phyloP scores from a whole-genome alignment of 805 yeast genomes.

The Candida lessepsii region DNA sequence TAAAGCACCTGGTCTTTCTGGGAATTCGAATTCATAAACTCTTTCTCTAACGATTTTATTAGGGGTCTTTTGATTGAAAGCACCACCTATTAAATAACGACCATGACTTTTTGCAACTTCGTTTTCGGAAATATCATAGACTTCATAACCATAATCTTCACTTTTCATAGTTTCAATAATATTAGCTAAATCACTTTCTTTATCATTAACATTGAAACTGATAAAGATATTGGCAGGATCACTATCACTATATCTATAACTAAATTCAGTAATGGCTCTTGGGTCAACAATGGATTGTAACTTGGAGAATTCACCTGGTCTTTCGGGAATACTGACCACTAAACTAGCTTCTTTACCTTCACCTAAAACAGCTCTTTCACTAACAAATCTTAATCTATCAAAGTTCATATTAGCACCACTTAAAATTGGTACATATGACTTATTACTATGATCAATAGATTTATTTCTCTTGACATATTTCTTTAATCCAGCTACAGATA shows the following conservation, averaged over 20 bases:
- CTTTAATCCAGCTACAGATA: conserved; percentile 92
- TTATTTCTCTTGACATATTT: conserved; percentile 70
- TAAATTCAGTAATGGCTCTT: conserved; percentile 89
- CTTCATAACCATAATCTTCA: conserved; percentile 61
- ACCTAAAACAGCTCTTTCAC: conserved; percentile 97
- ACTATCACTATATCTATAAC: conserved; percentile 68
- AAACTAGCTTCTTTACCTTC: conserved; percentile 96
- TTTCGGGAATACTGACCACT: conserved; percentile 86
- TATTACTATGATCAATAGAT: conserved; percentile 64
- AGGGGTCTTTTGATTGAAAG: conserved; percentile 30
- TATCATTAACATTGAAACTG: conserved; percentile 80
- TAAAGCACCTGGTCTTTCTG: conserved; percentile 96
- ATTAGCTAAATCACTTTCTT: conserved; percentile 66
- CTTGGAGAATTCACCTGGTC: conserved; percentile 83
- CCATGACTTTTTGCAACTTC: conserved; percentile 97
- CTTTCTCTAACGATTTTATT: conserved; percentile 67
- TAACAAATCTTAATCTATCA: conserved; percentile 90
- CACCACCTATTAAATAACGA: conserved; percentile 92
- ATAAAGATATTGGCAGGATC: conserved; percentile 76
- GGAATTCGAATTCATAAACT: conserved; percentile 85
- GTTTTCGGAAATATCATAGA: conserved; percentile 83
- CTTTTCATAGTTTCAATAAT: conserved; percentile 59
- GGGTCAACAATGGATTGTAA: conserved; percentile 81
- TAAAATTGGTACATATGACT: conserved; percentile 78
- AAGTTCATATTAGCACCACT: conserved; percentile 99